These are phyloP conservation scores for Oryza glaberrima DNA, from an alignment of 176 grass and related monocot genomes.

Conservation along the genomic window DNA sequence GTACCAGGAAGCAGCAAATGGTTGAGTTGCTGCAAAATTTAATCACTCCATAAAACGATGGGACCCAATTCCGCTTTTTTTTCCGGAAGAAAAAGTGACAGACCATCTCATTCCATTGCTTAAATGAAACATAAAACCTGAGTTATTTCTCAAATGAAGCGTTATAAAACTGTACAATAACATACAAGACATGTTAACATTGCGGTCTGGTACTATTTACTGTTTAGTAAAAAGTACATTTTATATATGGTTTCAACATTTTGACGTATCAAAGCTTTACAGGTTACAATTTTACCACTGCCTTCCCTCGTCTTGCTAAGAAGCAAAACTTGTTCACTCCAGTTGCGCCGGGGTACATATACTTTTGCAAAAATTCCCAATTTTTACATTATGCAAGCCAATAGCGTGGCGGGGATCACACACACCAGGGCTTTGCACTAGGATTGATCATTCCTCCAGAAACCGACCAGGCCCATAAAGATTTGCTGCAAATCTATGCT, in stretches of 20 bases:
- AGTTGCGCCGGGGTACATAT: constrained; percentile 16
- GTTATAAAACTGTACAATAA: neutral
- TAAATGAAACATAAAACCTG: neutral
- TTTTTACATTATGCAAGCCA: constrained; percentile 25
- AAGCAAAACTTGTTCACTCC: constrained; percentile 31
- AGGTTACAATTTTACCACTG: constrained; percentile 45
- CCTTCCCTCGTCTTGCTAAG: constrained; percentile 1
- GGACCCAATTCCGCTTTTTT: neutral
- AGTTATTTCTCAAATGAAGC: neutral
- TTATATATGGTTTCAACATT: constrained; percentile 31
- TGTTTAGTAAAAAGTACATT: constrained; percentile 27
- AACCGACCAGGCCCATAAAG: neutral
- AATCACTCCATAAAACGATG: neutral
- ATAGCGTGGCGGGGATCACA: neutral
- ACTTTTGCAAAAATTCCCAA: constrained; percentile 35
- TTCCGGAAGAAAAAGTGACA: neutral
- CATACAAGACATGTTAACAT: neutral
- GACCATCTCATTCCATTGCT: neutral
- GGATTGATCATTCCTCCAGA: neutral
- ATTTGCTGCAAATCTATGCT: constrained; percentile 26
- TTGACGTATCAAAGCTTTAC: constrained; percentile 40
- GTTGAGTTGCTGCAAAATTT: neutral
- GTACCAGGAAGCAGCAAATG: neutral
- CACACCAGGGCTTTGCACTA: neutral
- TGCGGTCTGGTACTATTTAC: constrained; percentile 34